phyloP scores from a whole-genome alignment of 257 asterid species.

The Forsythia viridissima region DNA sequence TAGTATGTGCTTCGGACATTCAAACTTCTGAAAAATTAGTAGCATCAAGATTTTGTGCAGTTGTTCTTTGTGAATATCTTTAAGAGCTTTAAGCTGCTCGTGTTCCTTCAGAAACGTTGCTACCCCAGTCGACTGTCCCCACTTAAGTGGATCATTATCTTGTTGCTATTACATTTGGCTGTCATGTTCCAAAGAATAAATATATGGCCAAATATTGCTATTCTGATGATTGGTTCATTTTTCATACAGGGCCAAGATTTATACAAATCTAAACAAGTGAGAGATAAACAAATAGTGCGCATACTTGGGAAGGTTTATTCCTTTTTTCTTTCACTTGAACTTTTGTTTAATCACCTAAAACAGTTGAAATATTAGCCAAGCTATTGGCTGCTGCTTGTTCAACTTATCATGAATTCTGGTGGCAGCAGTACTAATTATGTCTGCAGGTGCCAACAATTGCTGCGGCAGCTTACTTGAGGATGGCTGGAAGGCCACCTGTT shows the following conservation, averaged over 20 bases:
- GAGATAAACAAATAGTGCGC: slow-evolving; percentile 93
- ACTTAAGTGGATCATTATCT: slow-evolving; percentile 7
- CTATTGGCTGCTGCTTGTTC: background rate
- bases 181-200: slow-evolving; percentile 8
- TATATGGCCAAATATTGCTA: background rate
- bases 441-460: slow-evolving; percentile 97
- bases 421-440: slow-evolving; percentile 17
- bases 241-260: slow-evolving; percentile 73
- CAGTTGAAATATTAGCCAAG: background rate
- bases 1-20: background rate
- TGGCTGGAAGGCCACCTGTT: slow-evolving; percentile 98
- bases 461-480: slow-evolving; percentile 96
- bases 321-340: slow-evolving; percentile 9
- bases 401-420: slow-evolving; percentile 11
- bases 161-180: background rate
- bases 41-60: background rate
- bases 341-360: background rate
- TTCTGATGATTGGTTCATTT: slow-evolving; percentile 21
- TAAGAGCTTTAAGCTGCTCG: slow-evolving; percentile 21
- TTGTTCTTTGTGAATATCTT: background rate
- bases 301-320: slow-evolving; percentile 80
- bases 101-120: background rate
- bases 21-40: background rate
- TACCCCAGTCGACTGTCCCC: background rate
- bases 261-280: slow-evolving; percentile 82